Conservation (phyloP, 2,329 filamentous ascomycete species). For the Davidsoniella eucalypti region DNA sequence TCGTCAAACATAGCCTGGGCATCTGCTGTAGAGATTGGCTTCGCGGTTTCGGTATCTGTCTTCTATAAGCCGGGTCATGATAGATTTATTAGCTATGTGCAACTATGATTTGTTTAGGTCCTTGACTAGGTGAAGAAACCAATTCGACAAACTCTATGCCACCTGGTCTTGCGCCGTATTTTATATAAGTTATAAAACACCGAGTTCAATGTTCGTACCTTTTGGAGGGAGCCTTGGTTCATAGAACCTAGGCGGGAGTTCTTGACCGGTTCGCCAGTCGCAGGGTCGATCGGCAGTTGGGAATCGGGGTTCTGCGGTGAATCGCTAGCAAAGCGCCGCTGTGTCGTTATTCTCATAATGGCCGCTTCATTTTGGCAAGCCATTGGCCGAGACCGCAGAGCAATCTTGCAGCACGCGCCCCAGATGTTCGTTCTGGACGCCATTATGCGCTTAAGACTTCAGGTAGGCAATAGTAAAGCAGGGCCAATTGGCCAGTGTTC, state of each 20-base stretch:
- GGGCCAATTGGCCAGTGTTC: too few species aligned
- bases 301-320: conserved; percentile 5
- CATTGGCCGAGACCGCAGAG: conserved; percentile 23
- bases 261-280: conserved; percentile 21
- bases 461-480: too few species aligned
- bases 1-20: conserved; percentile 12
- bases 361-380: conserved; percentile 14
- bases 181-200: too few species aligned
- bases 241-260: conserved; percentile 20
- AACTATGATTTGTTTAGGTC: too few species aligned
- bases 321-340: conserved; percentile 18
- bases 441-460: conserved; percentile 23
- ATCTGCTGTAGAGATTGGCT: neutral
- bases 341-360: conserved; percentile 17
- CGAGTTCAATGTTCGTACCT: conserved; percentile 3
- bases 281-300: conserved; percentile 19
- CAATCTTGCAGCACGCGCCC: conserved; percentile 25
- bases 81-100: too few species aligned
- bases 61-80: neutral
- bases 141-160: too few species aligned
- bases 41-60: neutral
- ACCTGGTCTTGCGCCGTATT: too few species aligned
- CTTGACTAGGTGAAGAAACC: too few species aligned
- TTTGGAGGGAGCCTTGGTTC: conserved; percentile 15
- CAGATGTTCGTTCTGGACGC: conserved; percentile 37